These are phyloP conservation scores for Petunia axillaris DNA, from an alignment of 257 asterid species.

Conservation along the genomic window DNA sequence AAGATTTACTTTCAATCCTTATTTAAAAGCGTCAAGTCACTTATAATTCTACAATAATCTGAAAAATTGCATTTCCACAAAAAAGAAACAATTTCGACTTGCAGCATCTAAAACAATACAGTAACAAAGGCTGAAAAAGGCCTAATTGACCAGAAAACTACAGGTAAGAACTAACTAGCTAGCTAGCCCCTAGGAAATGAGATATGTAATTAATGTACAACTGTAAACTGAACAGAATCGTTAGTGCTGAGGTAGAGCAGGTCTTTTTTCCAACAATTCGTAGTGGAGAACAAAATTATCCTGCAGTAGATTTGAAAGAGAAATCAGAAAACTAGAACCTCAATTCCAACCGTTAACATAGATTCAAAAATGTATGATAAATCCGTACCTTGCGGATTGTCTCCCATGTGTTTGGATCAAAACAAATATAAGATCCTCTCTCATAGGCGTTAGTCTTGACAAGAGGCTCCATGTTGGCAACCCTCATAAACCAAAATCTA, in stretches of 20 bases:
- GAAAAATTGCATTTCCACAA: neutral
- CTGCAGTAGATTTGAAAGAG: slow-evolving; percentile 54
- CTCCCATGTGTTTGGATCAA: slow-evolving; percentile 99
- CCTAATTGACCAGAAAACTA: slow-evolving; percentile 27
- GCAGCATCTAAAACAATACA: slow-evolving; percentile 23
- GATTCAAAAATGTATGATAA: neutral
- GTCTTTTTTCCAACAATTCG: slow-evolving; percentile 87
- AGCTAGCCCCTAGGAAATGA: slow-evolving; percentile 20
- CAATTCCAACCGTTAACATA: neutral
- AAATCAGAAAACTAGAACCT: slow-evolving; percentile 8
- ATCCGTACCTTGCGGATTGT: slow-evolving; percentile 83
- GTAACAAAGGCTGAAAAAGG: slow-evolving; percentile 20
- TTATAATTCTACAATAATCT: neutral
- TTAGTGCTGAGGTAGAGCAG: slow-evolving; percentile 74
- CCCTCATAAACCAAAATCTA: slow-evolving; percentile 75
- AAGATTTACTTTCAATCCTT: neutral
- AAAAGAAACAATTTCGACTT: neutral
- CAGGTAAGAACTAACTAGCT: slow-evolving; percentile 26
- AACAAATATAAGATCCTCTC: slow-evolving; percentile 86
- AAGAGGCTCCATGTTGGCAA: slow-evolving; percentile 77
- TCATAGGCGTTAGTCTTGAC: slow-evolving; percentile 74
- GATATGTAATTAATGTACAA: slow-evolving; percentile 23
- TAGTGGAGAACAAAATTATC: slow-evolving; percentile 89
- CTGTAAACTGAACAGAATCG: slow-evolving; percentile 27
- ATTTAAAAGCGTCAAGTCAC: neutral